Base-by-base conservation (phyloP, 2,329 filamentous ascomycete species). In the Diaporthe amygdali region DNA sequence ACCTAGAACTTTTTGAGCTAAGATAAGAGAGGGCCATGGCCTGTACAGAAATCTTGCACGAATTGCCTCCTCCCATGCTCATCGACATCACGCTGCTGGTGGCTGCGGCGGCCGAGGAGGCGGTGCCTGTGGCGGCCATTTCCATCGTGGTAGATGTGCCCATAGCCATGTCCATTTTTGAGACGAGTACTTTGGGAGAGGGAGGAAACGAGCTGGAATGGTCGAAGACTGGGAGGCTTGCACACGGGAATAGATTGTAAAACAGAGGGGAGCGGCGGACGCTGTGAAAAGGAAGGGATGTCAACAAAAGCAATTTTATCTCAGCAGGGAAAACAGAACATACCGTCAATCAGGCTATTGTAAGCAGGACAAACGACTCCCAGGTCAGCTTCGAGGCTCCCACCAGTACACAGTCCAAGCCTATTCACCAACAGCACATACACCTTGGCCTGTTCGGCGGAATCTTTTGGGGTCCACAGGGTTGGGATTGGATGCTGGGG, bases 71-170 rank as follows among this genome's bases (percentile, higher is more conserved):
- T 2, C 59, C 59, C 59, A 64, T 49, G 44, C 59, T 64, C 59
- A 64, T 64, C 30, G 59, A 64, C 59, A 64, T 64, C 20, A 30
- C n/a, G 59, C 59, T 64, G 41, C 27, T 64, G n/a, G 59, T 49
- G 7, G 59, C 59, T 5, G 59, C 59, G 41, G 59, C 44, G 41
- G 59, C 59, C 7, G 59, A 47, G 1, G 59, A 49, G 2, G 44
- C 44, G 44, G 59, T 37, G 14, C 41, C n/a, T 2, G 44, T 64
- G 1, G 44, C 59, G 32, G 59, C 30, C 59, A 64, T 64, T 8
- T 49, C 59, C 59, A 64, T 64, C 12, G 59, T 14, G 44, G 59
- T 64, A 8, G 59, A 64, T 12, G 44, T 64, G n/a, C 59, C 14
- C 37, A 46, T 30, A 3, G 37, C 41, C 59, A 64, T 61, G 44